phyloP scores from a whole-genome alignment of 257 asterid species.

The Agastache rugosa region DNA sequence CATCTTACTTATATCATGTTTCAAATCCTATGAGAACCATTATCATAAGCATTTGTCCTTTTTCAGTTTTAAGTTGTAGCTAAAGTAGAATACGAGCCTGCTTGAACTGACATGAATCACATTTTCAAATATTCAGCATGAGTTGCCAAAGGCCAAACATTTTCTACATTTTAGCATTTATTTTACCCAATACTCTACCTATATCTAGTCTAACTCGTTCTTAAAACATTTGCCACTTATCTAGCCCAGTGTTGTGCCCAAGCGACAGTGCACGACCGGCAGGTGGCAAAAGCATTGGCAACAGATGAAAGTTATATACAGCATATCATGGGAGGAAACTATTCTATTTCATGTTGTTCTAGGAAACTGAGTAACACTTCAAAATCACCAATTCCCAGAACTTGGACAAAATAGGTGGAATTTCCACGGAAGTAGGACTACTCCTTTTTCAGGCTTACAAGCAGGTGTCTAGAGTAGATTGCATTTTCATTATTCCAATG shows the following conservation, averaged over 20 bases:
- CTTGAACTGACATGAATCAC: background rate
- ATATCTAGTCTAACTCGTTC: slow-evolving; percentile 8
- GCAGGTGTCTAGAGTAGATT: background rate
- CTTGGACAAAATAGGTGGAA: slow-evolving; percentile 5
- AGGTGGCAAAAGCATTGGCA: background rate
- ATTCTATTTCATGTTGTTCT: slow-evolving; percentile 28
- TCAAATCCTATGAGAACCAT: slow-evolving; percentile 1
- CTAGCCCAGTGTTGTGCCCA: background rate
- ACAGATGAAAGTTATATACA: slow-evolving; percentile 1
- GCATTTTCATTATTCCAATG: slow-evolving; percentile 22
- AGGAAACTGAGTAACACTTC: slow-evolving; percentile 3
- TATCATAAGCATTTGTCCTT: slow-evolving; percentile 1
- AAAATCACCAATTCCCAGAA: background rate
- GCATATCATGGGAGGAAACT: background rate
- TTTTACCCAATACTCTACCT: background rate
- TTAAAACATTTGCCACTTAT: background rate
- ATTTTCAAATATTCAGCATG: slow-evolving; percentile 18
- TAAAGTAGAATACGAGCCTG: background rate
- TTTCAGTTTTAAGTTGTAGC: slow-evolving; percentile 3
- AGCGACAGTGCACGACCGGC: background rate
- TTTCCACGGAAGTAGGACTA: background rate
- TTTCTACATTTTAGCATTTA: slow-evolving; percentile 15
- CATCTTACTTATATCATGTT: slow-evolving; percentile 18
- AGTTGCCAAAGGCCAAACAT: background rate
- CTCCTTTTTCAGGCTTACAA: background rate